Evolutionary conservation across 139 green algal genomes (phyloP).

Genomic region (Chlamydomonas urium): DNA sequence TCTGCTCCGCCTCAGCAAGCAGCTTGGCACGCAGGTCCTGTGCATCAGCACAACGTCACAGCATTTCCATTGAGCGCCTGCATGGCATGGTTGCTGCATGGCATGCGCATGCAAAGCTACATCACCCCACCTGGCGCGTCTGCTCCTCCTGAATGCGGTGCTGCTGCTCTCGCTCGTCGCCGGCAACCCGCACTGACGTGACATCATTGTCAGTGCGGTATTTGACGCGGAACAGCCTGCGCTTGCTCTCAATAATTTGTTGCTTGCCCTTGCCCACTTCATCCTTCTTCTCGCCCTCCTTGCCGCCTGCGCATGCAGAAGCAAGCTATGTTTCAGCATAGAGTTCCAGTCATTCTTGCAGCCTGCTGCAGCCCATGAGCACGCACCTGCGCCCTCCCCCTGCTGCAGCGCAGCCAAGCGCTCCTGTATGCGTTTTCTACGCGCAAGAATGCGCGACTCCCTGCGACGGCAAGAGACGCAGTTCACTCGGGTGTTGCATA

Average conservation of each 20-base stretch:
- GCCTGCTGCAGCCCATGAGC: too few relatives aligned
- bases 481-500: too few relatives aligned
- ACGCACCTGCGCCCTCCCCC: slow-evolving; percentile 45
- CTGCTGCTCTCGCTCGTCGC: slow-evolving; percentile 56
- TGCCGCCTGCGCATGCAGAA: slow-evolving; percentile 16
- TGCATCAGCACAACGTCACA: not conserved
- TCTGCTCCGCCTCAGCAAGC: slow-evolving; percentile 68
- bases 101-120: not conserved
- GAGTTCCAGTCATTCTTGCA: too few relatives aligned
- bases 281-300: slow-evolving; percentile 54
- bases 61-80: too few relatives aligned
- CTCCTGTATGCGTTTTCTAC: slow-evolving; percentile 59
- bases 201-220: slow-evolving; percentile 52
- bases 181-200: slow-evolving; percentile 49
- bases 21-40: slow-evolving; percentile 68
- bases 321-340: too few relatives aligned
- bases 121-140: slow-evolving; percentile 53
- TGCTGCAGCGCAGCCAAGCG: slow-evolving; percentile 44
- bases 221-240: slow-evolving; percentile 53
- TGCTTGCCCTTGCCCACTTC: slow-evolving; percentile 57
- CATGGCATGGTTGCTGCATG: too few relatives aligned
- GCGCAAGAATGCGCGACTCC: slow-evolving; percentile 43
- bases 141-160: slow-evolving; percentile 57
- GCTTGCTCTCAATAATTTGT: slow-evolving; percentile 63
- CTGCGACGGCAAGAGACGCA: slow-evolving; percentile 1